phyloP scores from a whole-genome alignment of 768 basidiomycete species.

The Rhodotorula paludigena region DNA sequence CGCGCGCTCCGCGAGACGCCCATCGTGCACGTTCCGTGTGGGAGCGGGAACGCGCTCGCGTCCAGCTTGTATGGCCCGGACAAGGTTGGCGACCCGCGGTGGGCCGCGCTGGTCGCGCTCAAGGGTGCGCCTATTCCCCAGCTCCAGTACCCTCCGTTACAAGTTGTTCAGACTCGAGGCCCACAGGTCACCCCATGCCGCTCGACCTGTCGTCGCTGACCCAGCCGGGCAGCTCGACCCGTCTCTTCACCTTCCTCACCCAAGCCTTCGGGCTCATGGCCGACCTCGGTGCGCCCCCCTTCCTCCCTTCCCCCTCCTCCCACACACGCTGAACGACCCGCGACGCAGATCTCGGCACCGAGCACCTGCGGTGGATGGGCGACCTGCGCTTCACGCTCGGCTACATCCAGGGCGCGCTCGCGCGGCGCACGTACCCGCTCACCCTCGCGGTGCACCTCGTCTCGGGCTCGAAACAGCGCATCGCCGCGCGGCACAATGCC shows the following conservation, averaged over 20 bases:
- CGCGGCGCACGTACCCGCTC: constrained; percentile 62
- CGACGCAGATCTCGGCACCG: constrained; percentile 53
- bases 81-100: constrained; percentile 1
- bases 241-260: constrained; percentile 71
- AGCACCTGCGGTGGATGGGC: constrained; percentile 71
- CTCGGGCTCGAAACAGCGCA: constrained; percentile 53
- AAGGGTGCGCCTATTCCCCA: constrained; percentile 64
- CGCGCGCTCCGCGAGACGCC: constrained; percentile 52
- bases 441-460: constrained; percentile 52
- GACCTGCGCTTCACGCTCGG: constrained; percentile 71
- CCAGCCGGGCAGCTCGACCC: constrained; percentile 54
- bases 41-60: constrained; percentile 32
- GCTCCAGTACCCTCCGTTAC: neutral
- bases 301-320: constrained; percentile 45
- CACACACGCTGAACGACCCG: neutral
- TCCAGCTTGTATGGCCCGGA: constrained; percentile 22
- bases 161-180: too few species aligned
- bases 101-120: constrained; percentile 68
- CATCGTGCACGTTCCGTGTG: constrained; percentile 68
- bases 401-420: constrained; percentile 61
- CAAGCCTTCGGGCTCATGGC: constrained; percentile 80
- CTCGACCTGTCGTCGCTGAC: constrained; percentile 72
- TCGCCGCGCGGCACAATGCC: constrained; percentile 35
- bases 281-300: constrained; percentile 59
- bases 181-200: constrained; percentile 66